Percentiles rank a stretch among this genome's conserved stretches.
phyloP scores from a whole-genome alignment of 352 stramenopile species.

The Globisporangium parvum region DNA sequence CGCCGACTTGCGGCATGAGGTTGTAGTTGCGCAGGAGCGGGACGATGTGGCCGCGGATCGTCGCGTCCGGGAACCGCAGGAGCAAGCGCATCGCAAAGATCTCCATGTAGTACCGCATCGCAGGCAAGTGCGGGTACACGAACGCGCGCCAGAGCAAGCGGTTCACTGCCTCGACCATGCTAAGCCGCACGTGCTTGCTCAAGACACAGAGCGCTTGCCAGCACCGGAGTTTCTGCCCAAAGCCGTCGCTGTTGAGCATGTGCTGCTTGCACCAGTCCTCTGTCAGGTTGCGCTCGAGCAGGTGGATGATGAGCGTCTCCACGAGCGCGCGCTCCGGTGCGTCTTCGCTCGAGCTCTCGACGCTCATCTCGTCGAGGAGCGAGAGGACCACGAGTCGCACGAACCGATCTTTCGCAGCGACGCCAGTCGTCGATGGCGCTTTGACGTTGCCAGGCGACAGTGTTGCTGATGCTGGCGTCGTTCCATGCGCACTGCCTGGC shows the following conservation, averaged over 20 bases:
- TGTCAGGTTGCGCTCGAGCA: slow-evolving; percentile 49
- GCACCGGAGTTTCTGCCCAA: slow-evolving; percentile 66
- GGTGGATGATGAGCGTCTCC: slow-evolving; percentile 23
- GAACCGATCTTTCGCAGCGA: slow-evolving; percentile 49
- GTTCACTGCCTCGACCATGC: slow-evolving; percentile 22
- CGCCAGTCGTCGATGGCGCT: slow-evolving; percentile 2
- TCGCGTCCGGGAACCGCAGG: slow-evolving; percentile 36
- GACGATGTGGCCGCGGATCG: slow-evolving; percentile 35
- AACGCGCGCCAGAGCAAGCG: slow-evolving; percentile 46
- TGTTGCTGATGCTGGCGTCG: neutral
- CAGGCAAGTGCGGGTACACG: slow-evolving; percentile 48
- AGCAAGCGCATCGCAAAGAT: slow-evolving; percentile 70
- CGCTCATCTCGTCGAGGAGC: slow-evolving; percentile 50
- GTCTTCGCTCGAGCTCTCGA: slow-evolving; percentile 16
- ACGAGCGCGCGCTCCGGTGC: slow-evolving; percentile 24
- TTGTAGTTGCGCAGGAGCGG: slow-evolving; percentile 65
- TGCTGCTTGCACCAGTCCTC: slow-evolving; percentile 71
- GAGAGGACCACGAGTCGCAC: slow-evolving; percentile 65
- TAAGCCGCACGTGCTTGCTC: slow-evolving; percentile 33
- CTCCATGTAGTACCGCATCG: slow-evolving; percentile 80
- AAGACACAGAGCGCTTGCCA: slow-evolving; percentile 80
- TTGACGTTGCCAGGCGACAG: neutral
- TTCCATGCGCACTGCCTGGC: neutral
- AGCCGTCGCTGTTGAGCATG: slow-evolving; percentile 82
- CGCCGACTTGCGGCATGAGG: slow-evolving; percentile 63